A percentile compares a stretch with the other conserved stretches of the same genome.
phyloP scores from a whole-genome alignment of 2,329 filamentous ascomycete species.

The Monosporascus cannonballus region DNA sequence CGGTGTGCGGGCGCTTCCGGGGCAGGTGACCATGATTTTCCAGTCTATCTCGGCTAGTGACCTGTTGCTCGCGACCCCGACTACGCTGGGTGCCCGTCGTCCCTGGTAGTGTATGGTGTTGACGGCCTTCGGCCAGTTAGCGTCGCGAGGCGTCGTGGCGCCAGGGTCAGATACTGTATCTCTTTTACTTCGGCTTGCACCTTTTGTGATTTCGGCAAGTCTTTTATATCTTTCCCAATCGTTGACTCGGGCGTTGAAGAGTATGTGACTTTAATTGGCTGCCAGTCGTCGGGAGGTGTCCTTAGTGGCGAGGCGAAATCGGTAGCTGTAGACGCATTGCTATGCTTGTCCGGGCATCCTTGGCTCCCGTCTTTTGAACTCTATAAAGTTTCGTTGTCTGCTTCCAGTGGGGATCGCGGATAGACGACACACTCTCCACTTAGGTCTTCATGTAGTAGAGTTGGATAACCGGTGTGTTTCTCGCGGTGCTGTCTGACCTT shows the following conservation, averaged over 20 bases:
- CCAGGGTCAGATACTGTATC: background rate
- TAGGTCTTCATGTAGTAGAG: constrained; percentile 7
- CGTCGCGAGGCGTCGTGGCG: background rate
- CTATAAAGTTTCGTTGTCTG: background rate
- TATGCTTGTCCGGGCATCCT: background rate
- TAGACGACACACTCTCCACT: constrained; percentile 6
- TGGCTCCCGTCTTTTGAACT: background rate
- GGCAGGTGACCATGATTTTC: background rate
- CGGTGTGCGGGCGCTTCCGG: background rate
- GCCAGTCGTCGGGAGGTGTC: background rate
- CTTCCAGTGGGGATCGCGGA: background rate
- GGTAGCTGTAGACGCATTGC: background rate
- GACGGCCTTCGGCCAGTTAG: background rate
- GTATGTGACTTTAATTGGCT: background rate
- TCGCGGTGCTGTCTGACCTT: constrained; percentile 1
- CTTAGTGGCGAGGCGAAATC: background rate
- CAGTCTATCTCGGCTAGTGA: background rate
- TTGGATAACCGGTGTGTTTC: constrained; percentile 1
- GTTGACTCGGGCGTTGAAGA: background rate
- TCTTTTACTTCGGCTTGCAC: background rate
- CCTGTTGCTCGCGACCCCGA: background rate
- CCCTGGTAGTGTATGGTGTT: background rate
- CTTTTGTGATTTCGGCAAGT: background rate
- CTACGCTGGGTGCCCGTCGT: background rate
- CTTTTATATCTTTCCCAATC: too few species aligned